phyloP scores from a whole-genome alignment of 140 eudicot genomes.

The Artemisia princeps region DNA sequence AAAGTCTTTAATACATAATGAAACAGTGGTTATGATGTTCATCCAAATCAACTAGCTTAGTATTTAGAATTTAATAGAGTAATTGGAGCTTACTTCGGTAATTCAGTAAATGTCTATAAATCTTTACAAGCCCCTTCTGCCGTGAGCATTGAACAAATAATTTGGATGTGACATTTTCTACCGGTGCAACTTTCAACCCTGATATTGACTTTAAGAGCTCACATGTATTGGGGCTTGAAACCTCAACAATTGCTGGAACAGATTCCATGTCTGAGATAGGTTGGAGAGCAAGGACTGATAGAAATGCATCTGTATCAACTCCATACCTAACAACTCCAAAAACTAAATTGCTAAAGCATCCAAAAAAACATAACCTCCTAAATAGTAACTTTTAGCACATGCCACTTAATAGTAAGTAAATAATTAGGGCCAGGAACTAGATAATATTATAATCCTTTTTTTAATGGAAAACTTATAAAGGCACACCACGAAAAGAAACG shows the following conservation, averaged over 20 bases:
- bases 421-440: no score
- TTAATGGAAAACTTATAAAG: no score
- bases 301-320: conserved; percentile 92
- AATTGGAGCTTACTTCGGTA: conserved; percentile 59
- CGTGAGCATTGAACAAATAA: conserved; percentile 98
- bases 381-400: no score
- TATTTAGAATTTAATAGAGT: neutral
- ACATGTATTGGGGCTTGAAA: conserved; percentile 77
- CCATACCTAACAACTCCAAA: conserved; percentile 55
- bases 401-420: no score
- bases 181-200: conserved; percentile 83
- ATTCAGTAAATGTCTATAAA: conserved; percentile 86
- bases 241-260: conserved; percentile 95
- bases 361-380: neutral
- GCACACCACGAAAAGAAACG: no score
- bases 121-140: conserved; percentile 90
- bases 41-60: conserved; percentile 4
- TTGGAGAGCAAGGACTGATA: conserved; percentile 92
- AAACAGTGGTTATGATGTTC: neutral
- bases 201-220: conserved; percentile 83
- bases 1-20: neutral
- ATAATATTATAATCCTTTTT: neutral
- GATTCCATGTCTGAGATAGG: conserved; percentile 68
- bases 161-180: conserved; percentile 89
- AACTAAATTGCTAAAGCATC: conserved; percentile 11